A percentile compares a stretch with the other conserved stretches of the same genome.
Evolutionary conservation across 139 green algal species (phyloP).

Genomic region (Ulvella scutata): DNA sequence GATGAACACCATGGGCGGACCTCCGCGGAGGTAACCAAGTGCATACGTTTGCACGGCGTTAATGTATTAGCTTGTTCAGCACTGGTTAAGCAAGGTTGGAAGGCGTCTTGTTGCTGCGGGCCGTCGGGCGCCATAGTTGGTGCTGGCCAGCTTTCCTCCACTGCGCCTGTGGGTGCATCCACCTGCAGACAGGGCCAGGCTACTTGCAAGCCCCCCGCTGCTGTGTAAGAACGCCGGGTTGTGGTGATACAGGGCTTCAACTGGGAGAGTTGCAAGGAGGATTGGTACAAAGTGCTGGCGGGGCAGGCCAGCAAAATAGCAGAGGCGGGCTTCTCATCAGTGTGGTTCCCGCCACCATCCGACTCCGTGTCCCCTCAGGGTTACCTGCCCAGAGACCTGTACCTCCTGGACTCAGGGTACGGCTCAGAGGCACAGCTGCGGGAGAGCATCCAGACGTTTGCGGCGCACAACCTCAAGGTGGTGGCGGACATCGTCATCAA

Average conservation of each 20-base stretch:
- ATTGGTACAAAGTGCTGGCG: constrained; percentile 43
- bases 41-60: no score
- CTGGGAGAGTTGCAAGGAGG: constrained; percentile 73
- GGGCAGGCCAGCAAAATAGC: constrained; percentile 39
- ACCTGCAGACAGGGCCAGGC: no score
- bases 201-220: no score
- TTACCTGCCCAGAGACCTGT: constrained; percentile 74
- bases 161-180: no score
- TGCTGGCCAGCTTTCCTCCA: no score
- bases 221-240: no score
- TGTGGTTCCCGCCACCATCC: constrained; percentile 89
- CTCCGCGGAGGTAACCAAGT: no score
- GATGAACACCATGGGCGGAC: no score
- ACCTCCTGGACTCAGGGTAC: constrained; percentile 50
- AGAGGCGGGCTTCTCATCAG: constrained; percentile 65
- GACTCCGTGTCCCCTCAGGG: constrained; percentile 77
- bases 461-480: constrained; percentile 48
- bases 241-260: constrained; percentile 62
- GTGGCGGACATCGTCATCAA: constrained; percentile 95
- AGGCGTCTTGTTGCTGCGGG: no score
- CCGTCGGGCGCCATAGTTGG: no score
- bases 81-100: no score
- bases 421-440: constrained; percentile 44
- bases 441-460: constrained; percentile 11
- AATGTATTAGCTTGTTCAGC: no score